A percentile compares a stretch with the other conserved stretches of the same genome.
Conservation (phyloP, 306 rosid genomes). For the Vigna nakashimae region DNA sequence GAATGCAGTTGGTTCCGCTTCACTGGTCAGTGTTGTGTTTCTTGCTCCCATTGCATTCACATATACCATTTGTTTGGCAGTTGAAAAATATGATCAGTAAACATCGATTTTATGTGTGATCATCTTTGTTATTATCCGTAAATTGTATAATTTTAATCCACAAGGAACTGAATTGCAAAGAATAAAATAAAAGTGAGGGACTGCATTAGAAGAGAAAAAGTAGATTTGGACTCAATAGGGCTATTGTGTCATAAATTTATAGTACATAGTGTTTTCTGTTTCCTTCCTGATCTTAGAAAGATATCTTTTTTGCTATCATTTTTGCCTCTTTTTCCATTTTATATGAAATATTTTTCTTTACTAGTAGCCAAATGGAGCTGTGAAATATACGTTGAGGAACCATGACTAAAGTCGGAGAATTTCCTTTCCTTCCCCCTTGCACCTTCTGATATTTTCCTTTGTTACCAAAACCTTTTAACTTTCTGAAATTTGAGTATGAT, state of each 20-base stretch:
- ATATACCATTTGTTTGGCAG: background rate
- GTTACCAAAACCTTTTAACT: background rate
- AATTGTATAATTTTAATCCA: background rate
- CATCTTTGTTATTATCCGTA: background rate
- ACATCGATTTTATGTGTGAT: conserved; percentile 31
- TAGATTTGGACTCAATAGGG: conserved; percentile 18
- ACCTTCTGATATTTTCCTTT: background rate
- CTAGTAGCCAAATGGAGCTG: conserved; percentile 3
- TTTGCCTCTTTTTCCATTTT: background rate
- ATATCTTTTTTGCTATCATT: background rate
- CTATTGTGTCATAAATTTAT: background rate
- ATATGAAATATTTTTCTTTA: background rate
- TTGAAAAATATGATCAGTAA: conserved; percentile 7
- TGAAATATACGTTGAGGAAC: background rate
- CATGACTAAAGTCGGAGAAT: background rate
- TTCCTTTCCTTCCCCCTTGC: background rate
- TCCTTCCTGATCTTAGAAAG: conserved; percentile 9
- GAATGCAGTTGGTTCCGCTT: conserved; percentile 73
- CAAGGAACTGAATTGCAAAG: background rate
- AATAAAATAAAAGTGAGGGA: background rate
- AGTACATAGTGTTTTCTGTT: conserved; percentile 2
- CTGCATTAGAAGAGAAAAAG: background rate
- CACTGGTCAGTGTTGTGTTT: conserved; percentile 68
- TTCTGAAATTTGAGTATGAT: background rate
- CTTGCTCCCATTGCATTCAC: conserved; percentile 6